Conservation (phyloP, 1,284 basidiomycete species). For the Pascua guehoae region DNA sequence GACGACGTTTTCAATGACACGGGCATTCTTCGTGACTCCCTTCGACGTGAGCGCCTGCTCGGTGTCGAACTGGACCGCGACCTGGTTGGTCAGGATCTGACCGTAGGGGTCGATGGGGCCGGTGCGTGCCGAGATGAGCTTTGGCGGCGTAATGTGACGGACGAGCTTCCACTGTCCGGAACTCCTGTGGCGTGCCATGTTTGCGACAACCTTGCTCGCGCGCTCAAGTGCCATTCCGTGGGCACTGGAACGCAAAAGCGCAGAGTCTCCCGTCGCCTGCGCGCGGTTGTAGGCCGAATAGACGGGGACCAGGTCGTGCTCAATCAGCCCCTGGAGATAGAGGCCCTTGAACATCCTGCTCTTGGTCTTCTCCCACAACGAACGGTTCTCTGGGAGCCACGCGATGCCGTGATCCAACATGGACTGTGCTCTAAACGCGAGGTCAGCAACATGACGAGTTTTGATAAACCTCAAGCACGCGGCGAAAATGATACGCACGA, state of each 20-base stretch:
- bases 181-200: not conserved
- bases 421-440: no score
- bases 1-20: constrained; percentile 10
- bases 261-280: constrained; percentile 5
- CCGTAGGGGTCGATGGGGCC: constrained; percentile 1
- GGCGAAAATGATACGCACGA: not conserved
- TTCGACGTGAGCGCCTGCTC: constrained; percentile 6
- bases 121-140: constrained; percentile 5
- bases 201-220: not conserved
- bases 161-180: constrained; percentile 3
- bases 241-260: not conserved
- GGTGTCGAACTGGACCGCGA: constrained; percentile 9
- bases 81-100: constrained; percentile 4
- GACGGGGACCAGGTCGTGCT: not conserved
- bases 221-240: constrained; percentile 4
- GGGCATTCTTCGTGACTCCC: not conserved
- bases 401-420: no score
- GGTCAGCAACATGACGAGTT: no score
- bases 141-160: constrained; percentile 1
- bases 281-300: constrained; percentile 13
- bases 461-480: no score
- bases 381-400: no score
- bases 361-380: not conserved
- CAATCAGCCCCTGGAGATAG: not conserved
- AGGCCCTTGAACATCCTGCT: not conserved